Base-by-base conservation (phyloP, 768 basidiomycete species). In the Cystofilobasidium ferigula region DNA sequence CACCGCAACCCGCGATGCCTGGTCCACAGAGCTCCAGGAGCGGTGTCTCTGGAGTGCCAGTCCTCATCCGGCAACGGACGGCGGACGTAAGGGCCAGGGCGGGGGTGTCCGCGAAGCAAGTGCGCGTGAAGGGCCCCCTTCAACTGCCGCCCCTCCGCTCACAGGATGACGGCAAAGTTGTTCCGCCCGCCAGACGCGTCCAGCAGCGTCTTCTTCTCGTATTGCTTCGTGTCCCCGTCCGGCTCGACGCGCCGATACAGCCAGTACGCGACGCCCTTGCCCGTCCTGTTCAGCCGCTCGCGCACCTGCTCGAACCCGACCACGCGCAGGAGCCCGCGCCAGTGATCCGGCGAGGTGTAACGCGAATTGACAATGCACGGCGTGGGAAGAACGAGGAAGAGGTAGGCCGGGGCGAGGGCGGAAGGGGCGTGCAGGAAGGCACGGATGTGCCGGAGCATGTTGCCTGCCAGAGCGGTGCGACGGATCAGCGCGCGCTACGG, bases 331-430 rank as follows among this genome's bases (percentile, higher is more conserved):
- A 89, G 76, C 3, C 73, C 73, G 28, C 75, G 75, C 9, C 92
- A 79, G 53, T 81, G 81, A 24, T 82, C 80, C 22, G 82, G 78
- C 13, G 85, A 82, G 69, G 89, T 76, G 73, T 92, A 93, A 18
- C 92, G 83, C 5, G 91, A 93, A 74, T 95, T 95, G 34, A 79
- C 74, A 18, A 93, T 80, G 73, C 92, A 95, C 3, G 92, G 85
- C 22, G 86, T 78, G 2, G 92, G 92, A 14, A 95, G 83, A 9
- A 76, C 76, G 16, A 77, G 73, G 69, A 74, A 77, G 13, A 76
- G 71, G 20, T 73, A 67, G 6, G 74, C 71, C 16, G 43, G 36
- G 1, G 65, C 3, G 5, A 66, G 62, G 14, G 69, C 75, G 73
- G 51, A 86, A 73, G 10, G 45, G 7, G 36, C 34, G 22, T 43